Evolutionary conservation across 2,329 filamentous ascomycete genomes (phyloP).

Genomic region (Colletotrichum magnum): DNA sequence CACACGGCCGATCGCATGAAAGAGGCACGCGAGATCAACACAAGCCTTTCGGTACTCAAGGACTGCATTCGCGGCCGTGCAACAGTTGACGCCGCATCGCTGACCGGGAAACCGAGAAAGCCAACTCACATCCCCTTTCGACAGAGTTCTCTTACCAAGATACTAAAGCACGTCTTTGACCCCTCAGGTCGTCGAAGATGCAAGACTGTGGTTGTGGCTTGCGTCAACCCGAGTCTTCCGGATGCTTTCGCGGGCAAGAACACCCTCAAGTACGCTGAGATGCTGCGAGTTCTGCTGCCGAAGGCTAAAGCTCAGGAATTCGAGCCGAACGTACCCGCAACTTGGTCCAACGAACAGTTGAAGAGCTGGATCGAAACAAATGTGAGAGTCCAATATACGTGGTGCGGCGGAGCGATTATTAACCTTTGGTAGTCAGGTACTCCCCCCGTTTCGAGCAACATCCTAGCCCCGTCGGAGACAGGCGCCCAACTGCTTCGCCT

Average conservation of each 20-base stretch:
- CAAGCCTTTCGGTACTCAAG: conserved; percentile 63
- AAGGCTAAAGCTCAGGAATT: conserved; percentile 43
- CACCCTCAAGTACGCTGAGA: conserved; percentile 63
- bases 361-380: conserved; percentile 57
- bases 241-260: conserved; percentile 62
- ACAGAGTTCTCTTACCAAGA: conserved; percentile 61
- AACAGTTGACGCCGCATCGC: conserved; percentile 47
- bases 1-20: conserved; percentile 61
- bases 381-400: conserved; percentile 46
- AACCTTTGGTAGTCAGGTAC: conserved; percentile 52
- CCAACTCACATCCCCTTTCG: conserved; percentile 60
- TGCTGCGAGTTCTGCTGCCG: conserved; percentile 57
- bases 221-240: conserved; percentile 61
- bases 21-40: conserved; percentile 63
- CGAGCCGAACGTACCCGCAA: conserved; percentile 49
- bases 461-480: conserved; percentile 57
- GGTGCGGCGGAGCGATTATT: background rate
- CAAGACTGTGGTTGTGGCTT: conserved; percentile 62
- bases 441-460: conserved; percentile 49
- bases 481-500: conserved; percentile 59
- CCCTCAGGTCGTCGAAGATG: conserved; percentile 53
- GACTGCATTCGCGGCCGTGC: conserved; percentile 65
- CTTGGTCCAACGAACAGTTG: conserved; percentile 57
- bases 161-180: conserved; percentile 65
- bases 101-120: conserved; percentile 44